These are phyloP conservation scores for Schizophyllum amplum DNA, from an alignment of 1,284 basidiomycete genomes.

Conservation along the genomic window DNA sequence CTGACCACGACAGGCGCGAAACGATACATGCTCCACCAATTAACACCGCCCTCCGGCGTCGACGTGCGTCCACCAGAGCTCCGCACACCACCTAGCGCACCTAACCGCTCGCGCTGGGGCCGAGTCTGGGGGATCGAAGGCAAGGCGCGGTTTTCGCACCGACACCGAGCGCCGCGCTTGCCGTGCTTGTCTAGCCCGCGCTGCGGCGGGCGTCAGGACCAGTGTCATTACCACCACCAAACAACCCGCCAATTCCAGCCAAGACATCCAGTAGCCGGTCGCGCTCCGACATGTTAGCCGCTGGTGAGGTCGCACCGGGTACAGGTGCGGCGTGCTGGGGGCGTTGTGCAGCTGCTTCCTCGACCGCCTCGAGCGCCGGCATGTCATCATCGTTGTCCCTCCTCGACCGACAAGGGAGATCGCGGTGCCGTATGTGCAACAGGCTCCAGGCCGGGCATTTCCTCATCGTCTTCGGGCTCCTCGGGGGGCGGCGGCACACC, in stretches of 20 bases:
- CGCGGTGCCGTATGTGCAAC: neutral
- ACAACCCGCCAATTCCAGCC: neutral
- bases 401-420: neutral
- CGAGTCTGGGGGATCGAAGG: neutral
- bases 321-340: neutral
- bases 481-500: neutral
- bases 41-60: slow-evolving; percentile 39
- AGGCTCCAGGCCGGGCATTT: neutral
- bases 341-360: neutral
- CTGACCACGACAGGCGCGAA: slow-evolving; percentile 50
- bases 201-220: too few relatives aligned
- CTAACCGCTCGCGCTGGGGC: neutral
- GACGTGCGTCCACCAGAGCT: neutral
- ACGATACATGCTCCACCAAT: slow-evolving; percentile 75
- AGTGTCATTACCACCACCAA: neutral
- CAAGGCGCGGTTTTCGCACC: too few relatives aligned
- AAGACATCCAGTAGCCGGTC: neutral
- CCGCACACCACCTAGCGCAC: neutral
- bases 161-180: too few relatives aligned
- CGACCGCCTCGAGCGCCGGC: neutral
- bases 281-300: neutral
- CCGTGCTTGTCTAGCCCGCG: too few relatives aligned
- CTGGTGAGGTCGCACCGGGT: neutral
- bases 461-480: neutral
- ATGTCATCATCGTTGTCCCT: neutral